phyloP scores from a whole-genome alignment of 1,284 basidiomycete species.

The Marasmius tenuissimus region DNA sequence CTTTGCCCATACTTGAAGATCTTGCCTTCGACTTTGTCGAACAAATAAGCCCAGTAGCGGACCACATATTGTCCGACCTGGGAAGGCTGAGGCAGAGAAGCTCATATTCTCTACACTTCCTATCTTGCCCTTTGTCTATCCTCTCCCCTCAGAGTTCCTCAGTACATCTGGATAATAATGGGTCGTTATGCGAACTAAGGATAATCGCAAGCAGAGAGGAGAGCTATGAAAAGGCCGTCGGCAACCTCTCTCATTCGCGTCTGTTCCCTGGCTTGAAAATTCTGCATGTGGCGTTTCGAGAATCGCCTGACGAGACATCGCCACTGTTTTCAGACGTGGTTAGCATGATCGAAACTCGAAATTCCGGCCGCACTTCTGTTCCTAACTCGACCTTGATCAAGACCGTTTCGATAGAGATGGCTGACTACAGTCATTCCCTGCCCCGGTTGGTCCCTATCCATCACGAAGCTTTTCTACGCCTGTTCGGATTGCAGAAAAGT shows the following conservation, averaged over 20 bases:
- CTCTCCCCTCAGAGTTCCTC: neutral
- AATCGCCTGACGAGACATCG: neutral
- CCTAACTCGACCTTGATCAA: neutral
- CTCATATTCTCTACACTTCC: neutral
- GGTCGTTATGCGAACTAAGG: too few species aligned
- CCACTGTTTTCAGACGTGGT: neutral
- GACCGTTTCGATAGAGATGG: neutral
- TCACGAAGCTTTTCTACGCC: neutral
- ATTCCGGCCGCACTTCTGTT: neutral
- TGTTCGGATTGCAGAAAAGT: neutral
- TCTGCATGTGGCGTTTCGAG: neutral
- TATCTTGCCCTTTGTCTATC: neutral
- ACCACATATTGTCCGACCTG: neutral
- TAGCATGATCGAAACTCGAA: neutral
- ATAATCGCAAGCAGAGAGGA: too few species aligned
- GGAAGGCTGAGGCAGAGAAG: neutral
- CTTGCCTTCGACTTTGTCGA: neutral
- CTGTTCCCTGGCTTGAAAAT: neutral
- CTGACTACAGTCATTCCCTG: neutral
- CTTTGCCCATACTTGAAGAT: neutral
- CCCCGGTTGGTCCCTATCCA: neutral
- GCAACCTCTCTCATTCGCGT: neutral
- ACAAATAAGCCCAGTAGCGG: neutral
- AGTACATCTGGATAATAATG: too few species aligned
- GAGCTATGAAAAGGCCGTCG: too few species aligned